Base-by-base conservation (phyloP, 2,329 filamentous ascomycete species). In the Aspergillus sp. region DNA sequence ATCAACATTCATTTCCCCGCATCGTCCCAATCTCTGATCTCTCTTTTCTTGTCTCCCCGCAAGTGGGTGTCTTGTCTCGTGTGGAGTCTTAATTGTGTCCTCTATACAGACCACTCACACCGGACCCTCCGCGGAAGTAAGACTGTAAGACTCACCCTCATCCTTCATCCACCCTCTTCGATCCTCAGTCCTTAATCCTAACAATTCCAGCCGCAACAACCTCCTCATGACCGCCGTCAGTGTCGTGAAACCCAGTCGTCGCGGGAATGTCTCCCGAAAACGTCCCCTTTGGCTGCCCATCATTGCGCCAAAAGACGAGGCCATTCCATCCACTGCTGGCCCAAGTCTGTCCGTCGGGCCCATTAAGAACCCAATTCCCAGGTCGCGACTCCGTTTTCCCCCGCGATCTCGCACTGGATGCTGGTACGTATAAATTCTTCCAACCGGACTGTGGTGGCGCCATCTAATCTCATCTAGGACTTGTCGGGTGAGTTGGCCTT, bases 321-420 rank as follows among this genome's bases (percentile, higher is more conserved):
- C 60, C 22, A 57, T 65, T 53, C 59, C 63, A 13, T 20, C 43
- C 19, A 17, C 43, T 22, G 19, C 51, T 19, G 36, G 46, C 30
- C 44, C 22, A 38, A 17, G 8, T 42, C 40, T 42, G 11, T 42
- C 40, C 14, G 14, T 47, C 53, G 69, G 64, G 51, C 56, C 68
- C 48, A 66, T 67, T 49, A 64, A 65, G 51, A 40, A 60, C 45
- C 52, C 70, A 20, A 66, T 67, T 45, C 65, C 69, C 43, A 68
- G 71, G 48, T 66, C 70, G 36, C 72, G 75, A 45, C 65, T 78
- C 20, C 74, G 79, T 47, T 69, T 81, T 13, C 79, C 79, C 38
- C 79, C 80, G 50, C 73, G 79, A 50, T 81, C 79, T 45, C 69
- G 79, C 54, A 80, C 77, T 32, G 79, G 79, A 51, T 82, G 79